Conservation (phyloP, 257 asterid species). For the Osmanthus fragrans region DNA sequence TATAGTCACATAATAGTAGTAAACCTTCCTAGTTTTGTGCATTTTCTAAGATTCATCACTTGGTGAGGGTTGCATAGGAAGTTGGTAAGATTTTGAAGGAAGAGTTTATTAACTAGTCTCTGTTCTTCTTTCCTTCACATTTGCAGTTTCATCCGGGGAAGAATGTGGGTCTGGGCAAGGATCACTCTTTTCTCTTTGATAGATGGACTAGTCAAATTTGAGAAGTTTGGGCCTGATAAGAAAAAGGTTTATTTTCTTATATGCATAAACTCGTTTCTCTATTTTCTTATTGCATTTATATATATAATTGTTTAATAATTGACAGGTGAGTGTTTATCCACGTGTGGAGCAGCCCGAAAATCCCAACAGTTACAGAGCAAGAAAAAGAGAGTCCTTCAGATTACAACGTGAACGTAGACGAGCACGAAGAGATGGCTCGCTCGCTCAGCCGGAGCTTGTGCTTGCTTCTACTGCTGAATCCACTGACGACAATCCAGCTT, state of each 20-base stretch:
- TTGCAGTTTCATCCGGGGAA: constrained; percentile 92
- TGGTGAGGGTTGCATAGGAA: neutral
- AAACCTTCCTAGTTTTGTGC: neutral
- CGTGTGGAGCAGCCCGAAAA: constrained; percentile 66
- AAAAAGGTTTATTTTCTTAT: constrained; percentile 48
- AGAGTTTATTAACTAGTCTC: neutral
- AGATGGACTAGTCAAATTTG: constrained; percentile 68
- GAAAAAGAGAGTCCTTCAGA: constrained; percentile 77
- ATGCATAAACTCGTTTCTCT: neutral
- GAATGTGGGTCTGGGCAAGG: constrained; percentile 88
- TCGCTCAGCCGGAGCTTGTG: constrained; percentile 46
- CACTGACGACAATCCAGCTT: constrained; percentile 35
- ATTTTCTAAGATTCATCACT: neutral
- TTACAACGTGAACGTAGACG: constrained; percentile 76
- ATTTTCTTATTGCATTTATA: neutral
- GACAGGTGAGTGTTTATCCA: constrained; percentile 86
- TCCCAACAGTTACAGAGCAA: constrained; percentile 75
- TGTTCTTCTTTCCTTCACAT: constrained; percentile 8
- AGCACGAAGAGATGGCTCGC: constrained; percentile 67
- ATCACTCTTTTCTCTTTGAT: constrained; percentile 65
- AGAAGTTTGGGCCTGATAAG: constrained; percentile 78
- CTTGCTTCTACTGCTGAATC: constrained; percentile 59
- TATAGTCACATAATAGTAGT: neutral
- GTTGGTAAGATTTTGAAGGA: neutral
- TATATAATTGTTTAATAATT: neutral